phyloP scores from a whole-genome alignment of 2,329 filamentous ascomycete genomes.

The Venturia carpophila region DNA sequence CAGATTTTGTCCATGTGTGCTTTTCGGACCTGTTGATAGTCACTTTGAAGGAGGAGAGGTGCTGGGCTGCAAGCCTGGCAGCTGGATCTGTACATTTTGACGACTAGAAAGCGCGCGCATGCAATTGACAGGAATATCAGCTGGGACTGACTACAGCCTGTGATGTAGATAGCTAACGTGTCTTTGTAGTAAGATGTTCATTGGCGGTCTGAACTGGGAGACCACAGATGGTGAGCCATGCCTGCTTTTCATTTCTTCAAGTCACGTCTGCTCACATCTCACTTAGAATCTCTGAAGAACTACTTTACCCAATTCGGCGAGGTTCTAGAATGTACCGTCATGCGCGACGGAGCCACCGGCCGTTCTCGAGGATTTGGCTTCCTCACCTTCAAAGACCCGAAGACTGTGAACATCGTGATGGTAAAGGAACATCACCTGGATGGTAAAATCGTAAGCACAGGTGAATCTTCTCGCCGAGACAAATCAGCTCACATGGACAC shows the following conservation, averaged over 20 bases:
- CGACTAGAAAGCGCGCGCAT: neutral
- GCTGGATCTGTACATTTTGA: neutral
- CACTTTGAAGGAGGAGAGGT: neutral
- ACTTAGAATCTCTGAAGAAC: conserved; percentile 81
- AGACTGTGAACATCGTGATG: conserved; percentile 98
- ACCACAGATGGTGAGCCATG: conserved; percentile 82
- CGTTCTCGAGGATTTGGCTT: conserved; percentile 95
- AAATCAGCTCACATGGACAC: conserved; percentile 24
- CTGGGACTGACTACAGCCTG: neutral
- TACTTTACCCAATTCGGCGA: conserved; percentile 98
- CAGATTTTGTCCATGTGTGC: neutral
- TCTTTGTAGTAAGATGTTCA: conserved; percentile 89
- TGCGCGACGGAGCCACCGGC: conserved; percentile 90
- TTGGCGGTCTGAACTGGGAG: conserved; percentile 97
- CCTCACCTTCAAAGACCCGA: conserved; percentile 93
- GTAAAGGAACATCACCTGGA: conserved; percentile 98
- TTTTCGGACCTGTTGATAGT: neutral
- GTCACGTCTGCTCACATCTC: conserved; percentile 14
- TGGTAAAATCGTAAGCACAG: conserved; percentile 82
- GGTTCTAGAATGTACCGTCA: conserved; percentile 97
- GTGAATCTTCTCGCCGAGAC: neutral
- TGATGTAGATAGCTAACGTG: conserved; percentile 26
- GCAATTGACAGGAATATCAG: neutral
- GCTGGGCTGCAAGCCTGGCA: neutral
- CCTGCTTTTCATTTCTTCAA: conserved; percentile 12